Base-by-base conservation (phyloP, 2,329 filamentous ascomycete species). In the Rutstroemia sp. region DNA sequence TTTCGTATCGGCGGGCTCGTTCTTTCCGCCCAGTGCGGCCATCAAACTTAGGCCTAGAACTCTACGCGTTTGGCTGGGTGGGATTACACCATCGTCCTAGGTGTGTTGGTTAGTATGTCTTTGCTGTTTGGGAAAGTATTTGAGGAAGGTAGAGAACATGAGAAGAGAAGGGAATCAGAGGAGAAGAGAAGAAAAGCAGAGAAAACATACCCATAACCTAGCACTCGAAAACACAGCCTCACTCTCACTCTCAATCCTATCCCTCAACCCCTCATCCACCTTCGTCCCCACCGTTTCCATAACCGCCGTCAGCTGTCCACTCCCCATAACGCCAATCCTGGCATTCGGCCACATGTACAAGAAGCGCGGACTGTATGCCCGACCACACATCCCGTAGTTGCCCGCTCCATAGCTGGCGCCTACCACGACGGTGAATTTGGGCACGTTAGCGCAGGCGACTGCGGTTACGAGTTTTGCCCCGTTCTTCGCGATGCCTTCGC, bases 291-390 rank as follows among this genome's bases (percentile, higher is more conserved):
- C 92, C 2, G 92, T 88, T 73, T 91, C 89, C 94, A 99, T 97
- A 60, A 99, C 94, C 4, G 87, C 82, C 7, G 87, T 86, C 38
- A 99, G 78, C 75, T 97, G 92, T 73, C 96, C 92, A 42, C 88
- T 81, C 19, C 94, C 94, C 94, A 99, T 99, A 65, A 99, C 92
- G 34, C 89, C 89, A 50, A 96, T 90, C 68, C 88, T 88, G n/a
- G 94, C 91, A 65, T 95, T 96, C 42, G 94, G 94, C 94, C 94
- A 99, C 79, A 92, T 95, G 84, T 90, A 96, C 59, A 97, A 73
- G 71, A 97, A 90, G 12, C 91, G 79, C 0, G 92, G 92, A n/a
- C 82, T 83, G 72, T 96, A 99, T 2, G 94, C 92, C 51, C 94
- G 82, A 21, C 94, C 94, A 69, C 90, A 97, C 94, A 99, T 99